Conservation (phyloP, 495 filamentous ascomycete genomes). For the Bathelium albidoporum region DNA sequence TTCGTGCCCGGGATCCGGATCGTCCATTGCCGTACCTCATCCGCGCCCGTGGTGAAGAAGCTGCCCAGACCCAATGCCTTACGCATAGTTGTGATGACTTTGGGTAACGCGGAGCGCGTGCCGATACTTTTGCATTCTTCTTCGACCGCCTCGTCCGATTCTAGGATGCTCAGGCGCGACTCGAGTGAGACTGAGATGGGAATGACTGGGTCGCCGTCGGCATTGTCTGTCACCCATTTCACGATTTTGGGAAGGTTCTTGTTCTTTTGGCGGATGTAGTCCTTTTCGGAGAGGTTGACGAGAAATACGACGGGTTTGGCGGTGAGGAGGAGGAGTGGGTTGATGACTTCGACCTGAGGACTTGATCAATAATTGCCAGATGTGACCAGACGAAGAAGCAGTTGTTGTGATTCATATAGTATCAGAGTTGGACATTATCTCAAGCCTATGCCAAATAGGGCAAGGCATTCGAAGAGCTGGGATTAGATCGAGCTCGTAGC, state of each 20-base stretch:
- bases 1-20: slow-evolving; percentile 84
- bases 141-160: slow-evolving; percentile 61
- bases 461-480: slow-evolving; percentile 98
- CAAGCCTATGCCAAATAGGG: slow-evolving; percentile 55
- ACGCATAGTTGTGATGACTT: slow-evolving; percentile 91
- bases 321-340: slow-evolving; percentile 86
- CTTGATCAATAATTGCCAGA: neutral
- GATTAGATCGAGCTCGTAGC: slow-evolving; percentile 88
- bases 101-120: slow-evolving; percentile 82
- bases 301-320: slow-evolving; percentile 97
- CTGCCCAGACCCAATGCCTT: slow-evolving; percentile 76
- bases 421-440: slow-evolving; percentile 62
- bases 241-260: slow-evolving; percentile 91
- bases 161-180: slow-evolving; percentile 74
- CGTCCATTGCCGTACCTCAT: slow-evolving; percentile 98
- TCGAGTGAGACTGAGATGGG: slow-evolving; percentile 89
- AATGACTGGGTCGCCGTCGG: slow-evolving; percentile 76
- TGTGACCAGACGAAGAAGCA: no score
- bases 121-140: slow-evolving; percentile 85
- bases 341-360: slow-evolving; percentile 86
- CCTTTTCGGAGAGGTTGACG: slow-evolving; percentile 92
- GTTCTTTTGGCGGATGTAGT: slow-evolving; percentile 99
- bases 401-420: slow-evolving; percentile 9
- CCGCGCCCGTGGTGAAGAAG: slow-evolving; percentile 95
- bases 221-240: slow-evolving; percentile 87